These are phyloP conservation scores for Linnemannia hyalina DNA, from an alignment of 192 early-diverging fungal genomes.

Conservation along the genomic window DNA sequence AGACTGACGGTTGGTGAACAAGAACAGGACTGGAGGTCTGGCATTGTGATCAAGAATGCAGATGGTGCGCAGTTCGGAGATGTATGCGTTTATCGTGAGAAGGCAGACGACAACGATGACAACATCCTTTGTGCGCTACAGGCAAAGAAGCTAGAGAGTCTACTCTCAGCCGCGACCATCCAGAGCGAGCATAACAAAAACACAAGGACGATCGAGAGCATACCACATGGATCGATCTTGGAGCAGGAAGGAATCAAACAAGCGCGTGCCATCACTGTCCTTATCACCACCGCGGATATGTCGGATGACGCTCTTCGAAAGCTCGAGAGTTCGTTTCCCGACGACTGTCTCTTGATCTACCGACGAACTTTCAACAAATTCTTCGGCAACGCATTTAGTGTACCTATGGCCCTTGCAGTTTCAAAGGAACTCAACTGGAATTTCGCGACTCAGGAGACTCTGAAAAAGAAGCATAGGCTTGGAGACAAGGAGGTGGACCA, in stretches of 20 bases:
- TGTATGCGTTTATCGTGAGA: slow-evolving; percentile 23
- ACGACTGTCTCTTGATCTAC: slow-evolving; percentile 14
- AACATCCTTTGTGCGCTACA: slow-evolving; percentile 25
- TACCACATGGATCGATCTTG: slow-evolving; percentile 3
- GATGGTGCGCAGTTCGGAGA: slow-evolving; percentile 26
- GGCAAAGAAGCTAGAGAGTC: slow-evolving; percentile 17
- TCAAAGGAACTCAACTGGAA: too few species aligned
- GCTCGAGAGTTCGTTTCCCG: slow-evolving; percentile 8
- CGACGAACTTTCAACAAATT: slow-evolving; percentile 12
- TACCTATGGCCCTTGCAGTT: slow-evolving; percentile 2
- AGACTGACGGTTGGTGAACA: slow-evolving; percentile 16
- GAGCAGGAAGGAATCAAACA: slow-evolving; percentile 22
- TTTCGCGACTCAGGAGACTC: slow-evolving; percentile 10
- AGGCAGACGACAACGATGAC: slow-evolving; percentile 3
- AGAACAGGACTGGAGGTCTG: slow-evolving; percentile 17
- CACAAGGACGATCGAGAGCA: neutral
- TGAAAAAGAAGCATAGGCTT: slow-evolving; percentile 18
- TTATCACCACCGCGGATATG: slow-evolving; percentile 17
- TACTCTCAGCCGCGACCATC: neutral
- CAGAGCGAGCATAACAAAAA: slow-evolving; percentile 12
- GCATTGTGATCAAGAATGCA: slow-evolving; percentile 23
- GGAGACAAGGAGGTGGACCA: slow-evolving; percentile 6
- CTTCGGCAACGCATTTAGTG: slow-evolving; percentile 12
- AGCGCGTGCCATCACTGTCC: slow-evolving; percentile 1
- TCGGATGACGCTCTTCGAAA: neutral